phyloP scores from a whole-genome alignment of 2,329 filamentous ascomycete species.

The Aspergillus viridinutans region DNA sequence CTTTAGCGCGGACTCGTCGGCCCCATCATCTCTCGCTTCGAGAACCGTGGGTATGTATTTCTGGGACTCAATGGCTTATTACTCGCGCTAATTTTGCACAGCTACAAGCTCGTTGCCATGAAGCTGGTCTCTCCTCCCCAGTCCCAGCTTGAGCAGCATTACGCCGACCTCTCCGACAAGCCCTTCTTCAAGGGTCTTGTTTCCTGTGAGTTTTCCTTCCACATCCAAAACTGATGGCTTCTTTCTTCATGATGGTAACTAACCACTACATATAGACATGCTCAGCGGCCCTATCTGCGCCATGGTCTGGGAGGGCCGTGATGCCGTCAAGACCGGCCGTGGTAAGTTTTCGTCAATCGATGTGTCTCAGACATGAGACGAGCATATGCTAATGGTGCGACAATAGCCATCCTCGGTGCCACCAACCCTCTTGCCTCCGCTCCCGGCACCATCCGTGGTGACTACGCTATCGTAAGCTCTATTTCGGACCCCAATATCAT shows the following conservation, averaged over 20 bases:
- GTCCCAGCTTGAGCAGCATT: constrained; percentile 98
- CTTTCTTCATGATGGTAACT: constrained; percentile 6
- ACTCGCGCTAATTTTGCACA: constrained; percentile 33
- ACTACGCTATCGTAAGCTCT: constrained; percentile 66
- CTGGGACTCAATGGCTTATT: not conserved
- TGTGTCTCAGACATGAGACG: constrained; percentile 10
- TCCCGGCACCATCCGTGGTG: constrained; percentile 97
- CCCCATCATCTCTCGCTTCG: constrained; percentile 96
- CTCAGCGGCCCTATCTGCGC: constrained; percentile 91
- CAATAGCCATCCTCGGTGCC: constrained; percentile 81
- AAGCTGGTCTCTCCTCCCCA: constrained; percentile 87
- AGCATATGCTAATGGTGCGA: constrained; percentile 10
- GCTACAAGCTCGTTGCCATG: constrained; percentile 98
- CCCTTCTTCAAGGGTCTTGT: constrained; percentile 95
- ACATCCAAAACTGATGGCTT: not conserved
- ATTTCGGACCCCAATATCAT: not conserved
- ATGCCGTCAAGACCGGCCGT: constrained; percentile 98
- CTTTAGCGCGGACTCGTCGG: constrained; percentile 89
- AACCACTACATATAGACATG: constrained; percentile 66
- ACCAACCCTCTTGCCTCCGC: constrained; percentile 95
- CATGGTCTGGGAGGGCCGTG: constrained; percentile 99
- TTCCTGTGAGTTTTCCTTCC: constrained; percentile 61
- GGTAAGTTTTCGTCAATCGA: constrained; percentile 49
- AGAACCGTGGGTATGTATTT: constrained; percentile 75
- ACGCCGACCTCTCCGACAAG: constrained; percentile 87